Evolutionary conservation across 2,329 filamentous ascomycete genomes (phyloP).

Genomic region (Alternaria sp.): DNA sequence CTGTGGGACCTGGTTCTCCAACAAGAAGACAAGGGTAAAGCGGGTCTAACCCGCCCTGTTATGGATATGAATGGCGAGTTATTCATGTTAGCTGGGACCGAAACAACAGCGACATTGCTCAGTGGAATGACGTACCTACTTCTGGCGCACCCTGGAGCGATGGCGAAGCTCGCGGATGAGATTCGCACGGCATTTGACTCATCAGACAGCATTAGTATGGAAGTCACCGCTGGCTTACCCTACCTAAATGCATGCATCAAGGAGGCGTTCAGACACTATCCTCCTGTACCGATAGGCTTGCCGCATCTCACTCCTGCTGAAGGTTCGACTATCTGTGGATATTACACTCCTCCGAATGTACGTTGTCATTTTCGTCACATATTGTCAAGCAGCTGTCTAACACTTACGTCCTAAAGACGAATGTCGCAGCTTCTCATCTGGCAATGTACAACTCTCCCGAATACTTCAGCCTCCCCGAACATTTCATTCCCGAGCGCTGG

Average conservation of each 20-base stretch:
- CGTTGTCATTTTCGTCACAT: background rate
- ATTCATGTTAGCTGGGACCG: conserved; percentile 39
- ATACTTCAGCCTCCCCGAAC: background rate
- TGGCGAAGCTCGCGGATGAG: conserved; percentile 16
- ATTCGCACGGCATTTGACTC: conserved; percentile 19
- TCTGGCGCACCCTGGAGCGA: conserved; percentile 20
- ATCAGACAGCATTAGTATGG: conserved; percentile 16
- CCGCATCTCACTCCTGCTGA: conserved; percentile 11
- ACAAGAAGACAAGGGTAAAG: conserved; percentile 28
- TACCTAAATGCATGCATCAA: conserved; percentile 43
- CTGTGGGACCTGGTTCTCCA: conserved; percentile 37
- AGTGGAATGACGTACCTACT: conserved; percentile 44
- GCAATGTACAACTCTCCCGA: background rate
- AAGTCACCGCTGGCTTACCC: conserved; percentile 37
- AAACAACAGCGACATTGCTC: conserved; percentile 40
- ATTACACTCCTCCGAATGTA: background rate
- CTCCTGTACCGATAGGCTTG: conserved; percentile 42
- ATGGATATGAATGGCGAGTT: conserved; percentile 11
- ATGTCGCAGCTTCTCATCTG: background rate
- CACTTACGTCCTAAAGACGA: background rate
- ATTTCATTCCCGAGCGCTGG: background rate
- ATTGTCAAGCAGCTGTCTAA: background rate
- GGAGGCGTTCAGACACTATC: conserved; percentile 43
- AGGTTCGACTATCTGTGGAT: background rate
- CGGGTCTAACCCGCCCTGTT: background rate